Percentiles rank a stretch among this genome's conserved stretches.
Conservation (phyloP, 148 eudicot genomes). For the Amaranthus palmeri region DNA sequence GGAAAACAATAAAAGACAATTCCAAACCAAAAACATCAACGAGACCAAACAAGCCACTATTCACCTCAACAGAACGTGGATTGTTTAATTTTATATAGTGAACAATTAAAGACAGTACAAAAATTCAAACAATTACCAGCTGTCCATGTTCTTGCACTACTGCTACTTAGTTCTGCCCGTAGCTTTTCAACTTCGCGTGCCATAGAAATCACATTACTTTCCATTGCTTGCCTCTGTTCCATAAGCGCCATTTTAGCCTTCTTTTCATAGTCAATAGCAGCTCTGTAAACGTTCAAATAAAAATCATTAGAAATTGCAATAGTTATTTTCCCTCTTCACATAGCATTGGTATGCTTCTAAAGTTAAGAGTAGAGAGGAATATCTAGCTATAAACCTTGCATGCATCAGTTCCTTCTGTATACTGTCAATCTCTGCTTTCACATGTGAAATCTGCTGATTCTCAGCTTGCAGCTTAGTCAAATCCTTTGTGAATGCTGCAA, state of each 20-base stretch:
- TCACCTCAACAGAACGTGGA: not conserved
- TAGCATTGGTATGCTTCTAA: not conserved
- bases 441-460: constrained; percentile 67
- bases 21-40: not conserved
- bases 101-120: not conserved
- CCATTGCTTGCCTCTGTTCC: constrained; percentile 89
- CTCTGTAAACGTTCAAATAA: constrained; percentile 30
- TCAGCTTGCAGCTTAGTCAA: constrained; percentile 60
- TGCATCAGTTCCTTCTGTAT: constrained; percentile 78
- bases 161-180: constrained; percentile 61
- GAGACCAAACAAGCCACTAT: not conserved
- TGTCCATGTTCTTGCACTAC: constrained; percentile 63
- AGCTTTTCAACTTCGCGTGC: constrained; percentile 96
- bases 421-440: constrained; percentile 65
- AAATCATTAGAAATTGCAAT: constrained; percentile 1
- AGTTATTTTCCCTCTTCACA: not conserved
- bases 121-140: constrained; percentile 44
- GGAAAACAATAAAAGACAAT: not conserved
- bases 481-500: constrained; percentile 68
- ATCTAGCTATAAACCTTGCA: constrained; percentile 59
- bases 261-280: constrained; percentile 86
- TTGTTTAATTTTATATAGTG: too few species aligned
- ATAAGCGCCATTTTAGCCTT: constrained; percentile 73
- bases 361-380: not conserved
- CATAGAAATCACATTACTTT: constrained; percentile 82